Evolutionary conservation across 2,329 filamentous ascomycete genomes (phyloP).

Genomic region (Paracamarosporium sp.): DNA sequence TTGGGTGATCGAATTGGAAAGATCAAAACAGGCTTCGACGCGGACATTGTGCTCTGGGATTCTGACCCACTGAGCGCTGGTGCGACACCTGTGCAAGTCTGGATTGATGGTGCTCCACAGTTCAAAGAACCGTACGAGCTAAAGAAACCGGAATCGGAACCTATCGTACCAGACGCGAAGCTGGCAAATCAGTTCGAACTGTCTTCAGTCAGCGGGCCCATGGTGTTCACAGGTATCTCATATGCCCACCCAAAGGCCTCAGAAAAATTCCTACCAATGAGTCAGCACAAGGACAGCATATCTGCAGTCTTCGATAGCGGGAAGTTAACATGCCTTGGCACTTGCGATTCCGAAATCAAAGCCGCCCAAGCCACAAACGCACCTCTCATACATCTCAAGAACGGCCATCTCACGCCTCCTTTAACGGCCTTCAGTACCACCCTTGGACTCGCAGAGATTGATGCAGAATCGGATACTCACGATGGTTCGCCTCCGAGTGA

Average conservation of each 20-base stretch:
- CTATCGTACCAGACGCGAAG: conserved; percentile 50
- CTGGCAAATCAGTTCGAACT: conserved; percentile 44
- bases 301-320: conserved; percentile 59
- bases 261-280: neutral
- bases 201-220: conserved; percentile 45
- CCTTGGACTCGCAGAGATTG: conserved; percentile 69
- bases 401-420: conserved; percentile 67
- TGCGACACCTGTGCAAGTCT: conserved; percentile 50
- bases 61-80: conserved; percentile 50
- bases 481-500: conserved; percentile 57
- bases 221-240: conserved; percentile 65
- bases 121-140: conserved; percentile 49
- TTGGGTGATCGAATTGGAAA: conserved; percentile 50
- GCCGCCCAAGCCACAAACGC: conserved; percentile 39
- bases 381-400: conserved; percentile 56
- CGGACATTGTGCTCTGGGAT: conserved; percentile 53
- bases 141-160: conserved; percentile 28
- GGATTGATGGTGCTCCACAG: conserved; percentile 56
- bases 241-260: conserved; percentile 43
- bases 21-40: conserved; percentile 49
- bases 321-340: conserved; percentile 63
- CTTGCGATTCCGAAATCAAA: conserved; percentile 56
- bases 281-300: conserved; percentile 44
- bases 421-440: conserved; percentile 67
- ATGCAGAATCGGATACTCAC: conserved; percentile 59